Conservation (phyloP, 2,329 filamentous ascomycete genomes). For the Pseudogymnoascus sp. region DNA sequence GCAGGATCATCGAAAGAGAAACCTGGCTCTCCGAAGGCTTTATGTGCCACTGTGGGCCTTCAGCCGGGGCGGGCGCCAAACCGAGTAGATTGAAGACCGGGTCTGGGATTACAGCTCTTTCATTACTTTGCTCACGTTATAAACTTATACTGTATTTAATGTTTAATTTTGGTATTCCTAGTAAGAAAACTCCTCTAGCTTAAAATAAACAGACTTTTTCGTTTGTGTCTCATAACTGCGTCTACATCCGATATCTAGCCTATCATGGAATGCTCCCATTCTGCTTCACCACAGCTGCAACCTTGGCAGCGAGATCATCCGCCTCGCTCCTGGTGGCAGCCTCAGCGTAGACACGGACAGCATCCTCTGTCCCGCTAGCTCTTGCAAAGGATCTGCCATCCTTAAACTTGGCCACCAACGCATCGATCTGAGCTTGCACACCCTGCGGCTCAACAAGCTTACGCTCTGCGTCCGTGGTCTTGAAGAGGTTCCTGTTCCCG, state of each 20-base stretch:
- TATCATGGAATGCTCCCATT: constrained; percentile 16
- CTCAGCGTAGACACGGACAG: constrained; percentile 91
- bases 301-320: constrained; percentile 80
- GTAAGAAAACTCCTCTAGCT: background rate
- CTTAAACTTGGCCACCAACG: constrained; percentile 81
- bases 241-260: background rate
- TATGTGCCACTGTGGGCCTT: background rate
- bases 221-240: background rate
- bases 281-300: constrained; percentile 38
- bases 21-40: background rate
- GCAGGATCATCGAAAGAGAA: background rate
- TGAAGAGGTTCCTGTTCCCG: constrained; percentile 77
- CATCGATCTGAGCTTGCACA: constrained; percentile 79
- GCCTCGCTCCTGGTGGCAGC: constrained; percentile 83
- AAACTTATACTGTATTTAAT: background rate
- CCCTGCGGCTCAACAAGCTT: constrained; percentile 72
- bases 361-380: constrained; percentile 91
- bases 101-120: background rate
- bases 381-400: constrained; percentile 85
- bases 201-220: constrained; percentile 1
- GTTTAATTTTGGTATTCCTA: background rate
- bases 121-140: background rate
- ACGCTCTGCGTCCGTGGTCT: constrained; percentile 86
- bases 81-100: background rate
- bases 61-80: background rate